A percentile compares a stretch with the other conserved stretches of the same genome.
Evolutionary conservation across 108 stramenopile species (phyloP).

Genomic region (Hondaea fermentalgiana): DNA sequence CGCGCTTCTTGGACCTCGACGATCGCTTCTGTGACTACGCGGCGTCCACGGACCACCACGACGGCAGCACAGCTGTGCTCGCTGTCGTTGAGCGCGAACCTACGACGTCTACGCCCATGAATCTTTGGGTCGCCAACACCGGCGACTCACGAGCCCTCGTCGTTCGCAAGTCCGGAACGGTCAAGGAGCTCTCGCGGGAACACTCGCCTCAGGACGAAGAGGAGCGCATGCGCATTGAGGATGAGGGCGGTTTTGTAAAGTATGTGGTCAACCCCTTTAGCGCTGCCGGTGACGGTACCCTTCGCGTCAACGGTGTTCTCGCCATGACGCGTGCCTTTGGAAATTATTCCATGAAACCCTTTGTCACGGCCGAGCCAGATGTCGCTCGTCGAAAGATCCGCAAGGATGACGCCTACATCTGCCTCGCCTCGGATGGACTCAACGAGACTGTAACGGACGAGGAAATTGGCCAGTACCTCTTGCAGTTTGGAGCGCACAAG

Average conservation of each 20-base stretch:
- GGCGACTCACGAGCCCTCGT: constrained; percentile 9
- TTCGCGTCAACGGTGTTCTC: background rate
- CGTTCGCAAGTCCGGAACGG: background rate
- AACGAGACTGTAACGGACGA: background rate
- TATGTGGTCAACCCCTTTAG: background rate
- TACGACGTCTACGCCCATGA: background rate
- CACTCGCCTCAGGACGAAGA: background rate
- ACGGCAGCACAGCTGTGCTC: background rate
- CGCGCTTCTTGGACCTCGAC: background rate
- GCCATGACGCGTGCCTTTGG: constrained; percentile 18
- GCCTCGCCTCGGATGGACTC: background rate
- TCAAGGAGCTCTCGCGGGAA: background rate
- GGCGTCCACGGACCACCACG: background rate
- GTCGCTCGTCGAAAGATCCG: background rate
- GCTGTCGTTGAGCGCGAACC: background rate
- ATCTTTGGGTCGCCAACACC: background rate
- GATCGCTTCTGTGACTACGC: background rate
- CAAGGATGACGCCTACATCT: background rate
- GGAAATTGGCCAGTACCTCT: background rate
- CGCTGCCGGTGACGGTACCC: background rate
- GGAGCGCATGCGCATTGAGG: background rate
- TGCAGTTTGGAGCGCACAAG: background rate
- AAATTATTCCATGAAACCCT: constrained; percentile 12
- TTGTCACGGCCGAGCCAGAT: background rate
- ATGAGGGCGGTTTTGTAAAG: background rate